Base-by-base conservation (phyloP, 345 rosid species). In the Eucalyptus polybractea region DNA sequence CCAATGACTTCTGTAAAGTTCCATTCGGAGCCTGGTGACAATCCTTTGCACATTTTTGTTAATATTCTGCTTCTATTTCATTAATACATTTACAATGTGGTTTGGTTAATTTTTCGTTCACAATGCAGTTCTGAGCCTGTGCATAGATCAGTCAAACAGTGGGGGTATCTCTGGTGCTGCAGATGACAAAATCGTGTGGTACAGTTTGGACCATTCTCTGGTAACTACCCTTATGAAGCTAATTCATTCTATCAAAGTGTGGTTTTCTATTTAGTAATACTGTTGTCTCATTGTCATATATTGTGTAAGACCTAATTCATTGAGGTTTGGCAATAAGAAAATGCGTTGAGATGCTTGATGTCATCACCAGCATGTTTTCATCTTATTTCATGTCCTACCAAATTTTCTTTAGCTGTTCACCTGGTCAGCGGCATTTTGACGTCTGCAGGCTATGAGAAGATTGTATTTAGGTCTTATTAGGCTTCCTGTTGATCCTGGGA, bases 151-250 rank as follows among this genome's bases (percentile, higher is more conserved):
- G 22, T 92, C 93, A 67, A 95, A 98, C 91, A 92, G 90, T 80
- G 99, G 99, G 87, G 98, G 97, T 56, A 93, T 98, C 90, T 96
- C 98, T n/a, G 99, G 98, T 87, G 94, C 95, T 56, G 99, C 99
- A 87, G 99, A 98, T 91, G 93, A 98, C 93, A 95, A 94, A 90
- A 87, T 95, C 54, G 89, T 93, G 69, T 90, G 95, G 88, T 98
- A 90, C 90, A 94, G 92, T 91, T 93, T 98, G 93, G 96, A 97
- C 91, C 92, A 92, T 93, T 91, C 96, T 40, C 90, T 69, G 89
- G 99, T 96, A 94, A 92, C 89, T 91, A 45, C 45, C 86, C 47
- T 21, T 40, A 21, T 40, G 85, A 40, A 76, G 85, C 24, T 22
- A 40, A 40, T 40, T 40, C 15, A 10, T 76, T 76, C 85, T 49